Base-by-base conservation (phyloP, 75 land plant genomes). In the Picea sitchensis region DNA sequence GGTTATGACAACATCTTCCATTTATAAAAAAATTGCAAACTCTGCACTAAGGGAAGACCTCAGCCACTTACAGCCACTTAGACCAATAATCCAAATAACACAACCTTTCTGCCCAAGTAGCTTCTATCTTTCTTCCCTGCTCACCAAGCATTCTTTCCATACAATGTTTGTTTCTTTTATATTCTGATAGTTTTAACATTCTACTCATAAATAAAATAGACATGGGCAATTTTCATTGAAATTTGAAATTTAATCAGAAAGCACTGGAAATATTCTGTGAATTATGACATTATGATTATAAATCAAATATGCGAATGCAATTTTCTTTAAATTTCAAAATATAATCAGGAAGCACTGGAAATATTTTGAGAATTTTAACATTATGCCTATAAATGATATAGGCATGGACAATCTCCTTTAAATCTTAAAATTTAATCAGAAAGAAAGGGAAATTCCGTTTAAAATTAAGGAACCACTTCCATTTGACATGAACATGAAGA, bases 61-160 rank as follows among this genome's bases (percentile, higher is more conserved):
- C 78, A 80, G 61, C 85, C 85, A 68, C 85, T 84, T 11, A 84
- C 78, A 80, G 61, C 85, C 85, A 68, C 85, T 84, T 11, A 84
- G 81, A 20, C 85, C 85, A 30, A 82, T 84, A 64, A 84, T 80
- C 85, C 85, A 84, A 17, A 84, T 65, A 14, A 84, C 78, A 76
- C 85, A 84, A 5, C 85, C 85, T 59, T 80, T 84, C 61, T 84
- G 85, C 17, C 76, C 75, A 34, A 84, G 63, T 23, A 80, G 73
- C 38, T 76, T 80, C 69, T 80, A 75, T 73, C 79, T 44, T 32
- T 84, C 79, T 60, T 84, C 76, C 54, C 76, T 80, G 61, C 57
- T 80, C 72, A 84, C 85, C 26, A 26, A 26, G 26, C 26, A 26
- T 26, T 26, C 26, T 26, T 26, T 26, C 26, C 26, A 26, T 26